Percentiles rank a stretch among this genome's conserved stretches.
phyloP scores from a whole-genome alignment of 768 basidiomycete species.

The Lenzites betulinus region DNA sequence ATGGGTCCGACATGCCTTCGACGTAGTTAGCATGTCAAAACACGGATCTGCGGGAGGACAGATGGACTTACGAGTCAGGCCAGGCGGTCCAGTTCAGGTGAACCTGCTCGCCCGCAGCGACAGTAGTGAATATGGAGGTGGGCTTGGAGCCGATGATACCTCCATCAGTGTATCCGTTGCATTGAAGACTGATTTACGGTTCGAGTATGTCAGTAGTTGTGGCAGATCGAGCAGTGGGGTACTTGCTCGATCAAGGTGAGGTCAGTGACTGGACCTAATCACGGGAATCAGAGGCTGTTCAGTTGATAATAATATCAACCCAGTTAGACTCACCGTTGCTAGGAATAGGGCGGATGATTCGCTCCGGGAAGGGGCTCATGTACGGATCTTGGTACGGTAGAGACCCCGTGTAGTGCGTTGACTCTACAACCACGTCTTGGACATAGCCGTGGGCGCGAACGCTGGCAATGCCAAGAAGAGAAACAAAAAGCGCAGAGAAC shows the following conservation, averaged over 20 bases:
- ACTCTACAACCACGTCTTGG: slow-evolving; percentile 38
- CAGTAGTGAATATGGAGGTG: slow-evolving; percentile 42
- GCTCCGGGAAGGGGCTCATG: slow-evolving; percentile 37
- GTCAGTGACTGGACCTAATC: slow-evolving; percentile 40
- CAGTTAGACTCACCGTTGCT: slow-evolving; percentile 37
- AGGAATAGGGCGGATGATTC: slow-evolving; percentile 46
- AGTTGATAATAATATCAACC: too few relatives aligned
- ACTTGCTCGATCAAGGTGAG: slow-evolving; percentile 41
- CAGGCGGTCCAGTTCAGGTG: slow-evolving; percentile 44
- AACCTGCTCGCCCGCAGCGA: slow-evolving; percentile 43
- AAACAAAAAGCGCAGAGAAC: neutral
- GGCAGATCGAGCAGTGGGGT: neutral
- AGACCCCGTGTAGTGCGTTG: slow-evolving; percentile 40
- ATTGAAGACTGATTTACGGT: slow-evolving; percentile 27
- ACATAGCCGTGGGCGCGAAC: slow-evolving; percentile 44
- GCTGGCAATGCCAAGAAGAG: neutral
- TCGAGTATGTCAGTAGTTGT: neutral
- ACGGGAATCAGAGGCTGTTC: neutral
- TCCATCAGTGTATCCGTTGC: slow-evolving; percentile 34
- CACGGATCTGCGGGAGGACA: neutral
- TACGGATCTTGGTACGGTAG: slow-evolving; percentile 42
- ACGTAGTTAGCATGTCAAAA: neutral
- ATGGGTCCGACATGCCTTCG: slow-evolving; percentile 37
- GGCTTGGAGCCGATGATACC: slow-evolving; percentile 36
- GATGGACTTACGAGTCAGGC: slow-evolving; percentile 27